Evolutionary conservation across 1,139 yeast species (phyloP).

Genomic region (Candida sp.): DNA sequence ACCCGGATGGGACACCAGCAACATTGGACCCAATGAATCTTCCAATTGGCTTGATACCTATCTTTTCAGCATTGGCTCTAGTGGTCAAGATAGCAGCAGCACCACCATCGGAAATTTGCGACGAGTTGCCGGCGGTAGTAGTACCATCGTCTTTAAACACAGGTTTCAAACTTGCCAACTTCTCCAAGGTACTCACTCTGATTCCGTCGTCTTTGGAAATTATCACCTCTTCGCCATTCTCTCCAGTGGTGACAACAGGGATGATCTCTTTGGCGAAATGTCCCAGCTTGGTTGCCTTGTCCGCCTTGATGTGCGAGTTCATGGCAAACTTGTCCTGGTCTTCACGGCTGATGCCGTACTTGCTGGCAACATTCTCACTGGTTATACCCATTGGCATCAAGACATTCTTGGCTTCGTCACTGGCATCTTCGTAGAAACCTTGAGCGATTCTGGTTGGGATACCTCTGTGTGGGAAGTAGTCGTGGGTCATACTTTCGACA

Average conservation of each 20-base stretch:
- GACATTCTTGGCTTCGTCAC: conserved; percentile 26
- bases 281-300: conserved; percentile 36
- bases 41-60: conserved; percentile 42
- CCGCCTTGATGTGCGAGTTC: conserved; percentile 38
- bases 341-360: conserved; percentile 61
- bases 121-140: conserved; percentile 47
- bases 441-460: conserved; percentile 31
- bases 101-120: conserved; percentile 48
- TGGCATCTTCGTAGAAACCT: conserved; percentile 20
- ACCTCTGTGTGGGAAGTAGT: conserved; percentile 44
- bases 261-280: conserved; percentile 40
- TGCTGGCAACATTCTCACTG: conserved; percentile 29
- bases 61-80: conserved; percentile 35
- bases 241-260: conserved; percentile 33
- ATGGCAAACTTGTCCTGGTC: conserved; percentile 55
- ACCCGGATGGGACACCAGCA: conserved; percentile 38
- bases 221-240: conserved; percentile 15
- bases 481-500: conserved; percentile 48
- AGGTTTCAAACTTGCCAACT: conserved; percentile 33
- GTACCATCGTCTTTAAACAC: conserved; percentile 38
- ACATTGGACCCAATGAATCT: conserved; percentile 40
- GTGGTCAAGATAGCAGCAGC: conserved; percentile 43
- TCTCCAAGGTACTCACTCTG: conserved; percentile 30
- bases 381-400: conserved; percentile 75
- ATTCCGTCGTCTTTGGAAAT: conserved; percentile 36